These are phyloP conservation scores for Candida bentonensis DNA, from an alignment of 805 yeast genomes.

Conservation along the genomic window DNA sequence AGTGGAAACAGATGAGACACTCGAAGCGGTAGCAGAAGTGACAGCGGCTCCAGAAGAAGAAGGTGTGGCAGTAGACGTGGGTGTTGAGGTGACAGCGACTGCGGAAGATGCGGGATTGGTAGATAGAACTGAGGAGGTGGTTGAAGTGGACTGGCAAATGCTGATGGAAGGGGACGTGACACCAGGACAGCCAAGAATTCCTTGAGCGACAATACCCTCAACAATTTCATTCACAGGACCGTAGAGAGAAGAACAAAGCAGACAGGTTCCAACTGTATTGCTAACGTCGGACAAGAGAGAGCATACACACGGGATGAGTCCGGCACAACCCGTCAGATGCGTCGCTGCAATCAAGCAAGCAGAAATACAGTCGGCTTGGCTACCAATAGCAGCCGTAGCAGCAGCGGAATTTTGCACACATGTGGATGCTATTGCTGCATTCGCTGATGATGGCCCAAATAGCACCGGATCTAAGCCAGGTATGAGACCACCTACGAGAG, in stretches of 20 bases:
- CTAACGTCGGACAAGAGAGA: not conserved
- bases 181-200: not conserved
- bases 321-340: not conserved
- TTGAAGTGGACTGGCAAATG: not conserved
- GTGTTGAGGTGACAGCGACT: not conserved
- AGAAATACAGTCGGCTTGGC: not conserved
- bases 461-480: not conserved
- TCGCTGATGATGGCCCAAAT: not conserved
- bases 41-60: not conserved
- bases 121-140: not conserved
- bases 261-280: not conserved
- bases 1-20: not conserved
- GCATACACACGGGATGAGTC: conserved; percentile 1
- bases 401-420: not conserved
- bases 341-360: not conserved
- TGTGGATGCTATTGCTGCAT: not conserved
- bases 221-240: not conserved
- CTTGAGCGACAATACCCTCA: not conserved
- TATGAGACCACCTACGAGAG: not conserved
- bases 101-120: not conserved
- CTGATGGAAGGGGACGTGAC: not conserved
- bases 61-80: not conserved
- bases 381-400: not conserved
- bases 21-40: not conserved
- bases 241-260: conserved; percentile 1